These are phyloP conservation scores for Capsicum baccatum DNA, from an alignment of 257 asterid species.

Conservation along the genomic window DNA sequence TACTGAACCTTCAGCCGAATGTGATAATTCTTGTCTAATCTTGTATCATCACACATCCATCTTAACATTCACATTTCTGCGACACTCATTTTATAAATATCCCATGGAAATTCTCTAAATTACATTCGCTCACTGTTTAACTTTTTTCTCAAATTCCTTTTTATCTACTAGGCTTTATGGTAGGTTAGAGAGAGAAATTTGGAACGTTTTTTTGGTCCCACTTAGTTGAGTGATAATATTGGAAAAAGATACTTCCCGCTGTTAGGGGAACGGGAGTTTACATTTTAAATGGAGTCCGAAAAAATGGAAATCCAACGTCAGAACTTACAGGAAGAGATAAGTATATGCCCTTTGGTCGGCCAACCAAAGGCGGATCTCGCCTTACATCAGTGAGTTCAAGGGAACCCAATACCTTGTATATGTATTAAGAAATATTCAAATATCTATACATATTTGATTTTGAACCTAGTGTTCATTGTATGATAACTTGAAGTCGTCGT, in stretches of 20 bases:
- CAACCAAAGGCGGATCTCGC: neutral
- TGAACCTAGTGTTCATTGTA: too few relatives aligned
- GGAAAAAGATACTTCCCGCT: neutral
- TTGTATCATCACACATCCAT: neutral
- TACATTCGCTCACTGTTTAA: neutral
- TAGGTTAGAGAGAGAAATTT: neutral
- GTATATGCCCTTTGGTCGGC: neutral
- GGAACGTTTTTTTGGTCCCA: neutral
- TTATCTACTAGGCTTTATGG: neutral
- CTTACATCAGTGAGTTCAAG: neutral
- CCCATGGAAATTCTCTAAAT: neutral
- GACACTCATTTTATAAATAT: neutral
- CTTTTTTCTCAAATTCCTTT: neutral
- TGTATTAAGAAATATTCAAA: neutral
- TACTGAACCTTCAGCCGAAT: slow-evolving; percentile 1
- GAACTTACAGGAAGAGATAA: neutral
- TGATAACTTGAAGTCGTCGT: too few relatives aligned
- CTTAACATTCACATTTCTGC: neutral
- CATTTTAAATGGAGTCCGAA: neutral
- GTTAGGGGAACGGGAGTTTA: neutral
- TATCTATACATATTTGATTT: neutral
- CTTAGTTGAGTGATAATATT: neutral
- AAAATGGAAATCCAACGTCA: neutral
- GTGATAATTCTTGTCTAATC: slow-evolving; percentile 20
- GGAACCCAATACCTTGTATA: neutral